Conservation (phyloP, 2,329 filamentous ascomycete genomes). For the Arthrobotrys entomopaga region DNA sequence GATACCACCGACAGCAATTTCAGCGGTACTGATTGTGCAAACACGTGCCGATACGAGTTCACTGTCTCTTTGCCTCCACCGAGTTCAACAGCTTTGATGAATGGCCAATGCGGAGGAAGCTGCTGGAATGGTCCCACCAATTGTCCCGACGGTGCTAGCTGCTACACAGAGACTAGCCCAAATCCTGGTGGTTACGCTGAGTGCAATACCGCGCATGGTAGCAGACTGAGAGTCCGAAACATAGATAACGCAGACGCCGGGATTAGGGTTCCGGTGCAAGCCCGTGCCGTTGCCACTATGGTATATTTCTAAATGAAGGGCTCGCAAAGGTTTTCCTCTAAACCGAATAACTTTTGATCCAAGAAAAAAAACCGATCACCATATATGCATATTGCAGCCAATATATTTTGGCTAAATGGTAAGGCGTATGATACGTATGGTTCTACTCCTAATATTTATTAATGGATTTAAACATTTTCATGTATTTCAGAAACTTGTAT, state of each 20-base stretch:
- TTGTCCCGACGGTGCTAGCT: conserved; percentile 27
- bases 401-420: too few relatives aligned
- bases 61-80: conserved; percentile 25
- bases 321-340: not conserved
- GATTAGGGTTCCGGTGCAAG: conserved; percentile 18
- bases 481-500: not conserved
- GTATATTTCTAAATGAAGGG: conserved; percentile 15
- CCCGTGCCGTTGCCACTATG: conserved; percentile 14
- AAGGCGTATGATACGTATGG: too few relatives aligned
- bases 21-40: conserved; percentile 23
- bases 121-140: conserved; percentile 44
- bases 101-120: conserved; percentile 32
- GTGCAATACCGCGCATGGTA: conserved; percentile 17
- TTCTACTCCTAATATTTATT: not conserved
- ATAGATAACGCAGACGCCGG: conserved; percentile 7
- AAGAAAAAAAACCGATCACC: too few relatives aligned
- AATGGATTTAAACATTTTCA: conserved; percentile 2
- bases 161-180: conserved; percentile 31
- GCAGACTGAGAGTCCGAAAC: conserved; percentile 10
- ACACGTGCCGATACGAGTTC: conserved; percentile 29
- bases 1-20: not conserved
- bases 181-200: conserved; percentile 24
- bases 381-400: too few relatives aligned
- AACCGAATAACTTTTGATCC: too few relatives aligned
- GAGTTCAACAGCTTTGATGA: conserved; percentile 21